Percentiles rank a stretch among this genome's conserved stretches.
These are phyloP conservation scores for Beta macrorhiza DNA, from an alignment of 179 eudicot genomes.

Conservation along the genomic window DNA sequence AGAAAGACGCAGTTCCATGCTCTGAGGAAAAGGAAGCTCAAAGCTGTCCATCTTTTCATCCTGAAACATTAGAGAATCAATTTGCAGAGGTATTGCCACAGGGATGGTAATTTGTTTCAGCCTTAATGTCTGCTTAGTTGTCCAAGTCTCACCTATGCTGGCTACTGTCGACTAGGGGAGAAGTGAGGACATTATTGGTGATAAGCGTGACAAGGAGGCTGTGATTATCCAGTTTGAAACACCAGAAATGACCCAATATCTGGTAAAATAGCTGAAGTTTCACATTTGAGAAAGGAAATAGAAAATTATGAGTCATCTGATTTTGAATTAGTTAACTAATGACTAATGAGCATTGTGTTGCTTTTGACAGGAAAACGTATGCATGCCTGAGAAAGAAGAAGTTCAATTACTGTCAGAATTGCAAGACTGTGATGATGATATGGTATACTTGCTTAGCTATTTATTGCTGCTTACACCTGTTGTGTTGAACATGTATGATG, in stretches of 20 bases:
- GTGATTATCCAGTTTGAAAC: conserved; percentile 53
- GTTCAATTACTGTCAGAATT: conserved; percentile 41
- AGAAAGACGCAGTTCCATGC: conserved; percentile 21
- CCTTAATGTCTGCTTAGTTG: conserved; percentile 6
- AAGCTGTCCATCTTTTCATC: conserved; percentile 9
- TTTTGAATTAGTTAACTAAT: not conserved
- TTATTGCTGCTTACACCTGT: conserved; percentile 2
- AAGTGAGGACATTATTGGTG: conserved; percentile 23
- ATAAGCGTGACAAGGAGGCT: conserved; percentile 25
- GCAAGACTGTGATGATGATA: conserved; percentile 39
- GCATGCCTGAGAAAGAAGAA: conserved; percentile 38
- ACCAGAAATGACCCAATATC: conserved; percentile 51
- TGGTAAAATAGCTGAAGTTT: conserved; percentile 34
- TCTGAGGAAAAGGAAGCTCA: conserved; percentile 15
- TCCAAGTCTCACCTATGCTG: conserved; percentile 15
- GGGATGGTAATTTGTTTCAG: not conserved
- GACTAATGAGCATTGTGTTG: conserved; percentile 1
- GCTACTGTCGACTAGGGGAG: conserved; percentile 43
- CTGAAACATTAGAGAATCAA: conserved; percentile 16
- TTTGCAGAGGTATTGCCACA: conserved; percentile 26
- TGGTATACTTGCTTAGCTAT: conserved; percentile 37
- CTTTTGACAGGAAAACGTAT: conserved; percentile 43
- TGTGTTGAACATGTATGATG: not conserved
- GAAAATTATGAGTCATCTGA: not conserved
- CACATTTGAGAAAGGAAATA: not conserved